Evolutionary conservation across 2,329 filamentous ascomycete species (phyloP).

Genomic region (Talaromyces amestolkiae): DNA sequence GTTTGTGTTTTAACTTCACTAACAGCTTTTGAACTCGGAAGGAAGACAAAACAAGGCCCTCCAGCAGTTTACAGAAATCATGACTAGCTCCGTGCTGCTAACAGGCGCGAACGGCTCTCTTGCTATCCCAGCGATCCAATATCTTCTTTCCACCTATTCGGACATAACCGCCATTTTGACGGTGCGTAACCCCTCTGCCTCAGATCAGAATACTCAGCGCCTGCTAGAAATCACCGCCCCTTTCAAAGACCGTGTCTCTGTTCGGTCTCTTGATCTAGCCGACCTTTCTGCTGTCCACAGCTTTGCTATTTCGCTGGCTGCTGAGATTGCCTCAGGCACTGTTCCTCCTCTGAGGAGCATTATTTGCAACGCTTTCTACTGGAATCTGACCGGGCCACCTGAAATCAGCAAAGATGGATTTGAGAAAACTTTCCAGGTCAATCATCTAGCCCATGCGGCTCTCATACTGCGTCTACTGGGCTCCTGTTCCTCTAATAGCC

Average conservation of each 20-base stretch:
- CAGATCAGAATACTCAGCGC: conserved; percentile 29
- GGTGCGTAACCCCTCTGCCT: conserved; percentile 29
- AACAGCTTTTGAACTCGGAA: neutral
- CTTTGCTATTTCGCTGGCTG: conserved; percentile 29
- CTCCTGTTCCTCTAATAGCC: conserved; percentile 24
- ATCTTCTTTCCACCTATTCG: conserved; percentile 27
- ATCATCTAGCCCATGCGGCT: conserved; percentile 40
- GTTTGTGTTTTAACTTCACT: neutral
- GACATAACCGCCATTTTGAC: conserved; percentile 28
- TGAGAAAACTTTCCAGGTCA: conserved; percentile 43
- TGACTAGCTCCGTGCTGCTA: conserved; percentile 22
- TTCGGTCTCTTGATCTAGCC: conserved; percentile 26
- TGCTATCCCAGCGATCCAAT: conserved; percentile 29
- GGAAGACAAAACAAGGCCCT: neutral
- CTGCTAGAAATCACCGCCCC: conserved; percentile 24
- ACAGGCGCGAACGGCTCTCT: conserved; percentile 36
- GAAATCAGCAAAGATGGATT: conserved; percentile 38
- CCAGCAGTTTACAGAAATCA: neutral
- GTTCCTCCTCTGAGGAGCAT: conserved; percentile 37
- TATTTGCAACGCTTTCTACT: conserved; percentile 44
- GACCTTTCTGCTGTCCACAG: conserved; percentile 29
- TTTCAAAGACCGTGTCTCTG: conserved; percentile 24
- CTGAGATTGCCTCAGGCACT: conserved; percentile 29
- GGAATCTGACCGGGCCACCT: conserved; percentile 34
- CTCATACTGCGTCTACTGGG: conserved; percentile 40